Evolutionary conservation across 495 filamentous ascomycete genomes (phyloP).

Genomic region (Niebla homalea): DNA sequence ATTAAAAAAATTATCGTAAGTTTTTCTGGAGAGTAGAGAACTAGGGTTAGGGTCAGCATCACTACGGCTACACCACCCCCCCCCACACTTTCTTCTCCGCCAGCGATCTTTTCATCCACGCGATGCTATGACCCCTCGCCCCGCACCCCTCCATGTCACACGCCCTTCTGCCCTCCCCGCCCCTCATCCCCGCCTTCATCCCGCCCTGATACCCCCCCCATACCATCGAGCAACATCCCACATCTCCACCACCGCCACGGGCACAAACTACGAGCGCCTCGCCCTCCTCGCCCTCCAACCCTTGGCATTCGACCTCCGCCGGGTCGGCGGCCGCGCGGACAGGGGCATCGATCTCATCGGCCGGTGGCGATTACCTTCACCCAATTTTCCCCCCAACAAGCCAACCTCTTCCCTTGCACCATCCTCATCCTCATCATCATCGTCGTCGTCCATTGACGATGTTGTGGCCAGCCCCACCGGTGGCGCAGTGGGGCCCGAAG

Average conservation of each 20-base stretch:
- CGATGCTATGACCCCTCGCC: not conserved
- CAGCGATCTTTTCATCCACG: no score
- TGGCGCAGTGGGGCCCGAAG: no score
- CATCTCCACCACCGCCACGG: conserved; percentile 29
- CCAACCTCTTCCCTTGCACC: conserved; percentile 28
- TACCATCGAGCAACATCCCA: conserved; percentile 27
- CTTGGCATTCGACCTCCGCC: conserved; percentile 52
- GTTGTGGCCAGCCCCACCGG: no score
- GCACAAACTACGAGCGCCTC: conserved; percentile 60
- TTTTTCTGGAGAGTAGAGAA: no score
- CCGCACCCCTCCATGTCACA: not conserved
- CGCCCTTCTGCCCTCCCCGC: not conserved
- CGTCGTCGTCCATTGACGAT: no score
- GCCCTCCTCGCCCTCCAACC: conserved; percentile 45
- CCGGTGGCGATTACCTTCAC: conserved; percentile 53
- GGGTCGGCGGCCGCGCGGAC: conserved; percentile 64
- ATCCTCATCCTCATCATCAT: no score
- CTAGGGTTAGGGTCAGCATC: no score
- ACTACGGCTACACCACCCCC: no score
- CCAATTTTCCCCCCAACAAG: not conserved
- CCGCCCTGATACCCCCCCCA: not conserved
- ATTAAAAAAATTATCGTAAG: no score
- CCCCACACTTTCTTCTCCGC: not conserved
- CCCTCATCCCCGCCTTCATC: not conserved
- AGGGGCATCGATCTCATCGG: conserved; percentile 76